Evolutionary conservation across 345 rosid genomes (phyloP).

Genomic region (Aquilaria sinensis): DNA sequence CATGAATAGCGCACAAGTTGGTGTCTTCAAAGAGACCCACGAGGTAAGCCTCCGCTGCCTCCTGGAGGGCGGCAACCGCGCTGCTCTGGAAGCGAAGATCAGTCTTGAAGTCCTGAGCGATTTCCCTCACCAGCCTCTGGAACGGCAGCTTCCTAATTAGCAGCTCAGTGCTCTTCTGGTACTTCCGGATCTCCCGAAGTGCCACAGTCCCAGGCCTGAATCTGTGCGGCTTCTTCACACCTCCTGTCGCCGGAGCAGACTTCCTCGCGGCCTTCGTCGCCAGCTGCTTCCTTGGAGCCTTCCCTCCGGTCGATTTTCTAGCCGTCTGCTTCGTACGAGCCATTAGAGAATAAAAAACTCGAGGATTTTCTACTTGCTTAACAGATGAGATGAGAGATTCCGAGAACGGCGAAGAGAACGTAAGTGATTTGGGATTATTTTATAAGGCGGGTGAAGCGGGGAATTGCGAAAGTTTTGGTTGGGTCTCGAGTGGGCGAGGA

Average conservation of each 20-base stretch:
- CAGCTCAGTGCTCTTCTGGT: constrained; percentile 51
- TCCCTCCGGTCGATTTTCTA: constrained; percentile 50
- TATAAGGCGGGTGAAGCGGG: background rate
- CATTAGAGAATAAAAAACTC: constrained; percentile 14
- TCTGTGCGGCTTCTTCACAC: constrained; percentile 55
- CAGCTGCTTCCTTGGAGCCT: constrained; percentile 49
- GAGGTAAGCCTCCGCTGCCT: constrained; percentile 48
- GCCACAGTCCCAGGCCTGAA: constrained; percentile 56
- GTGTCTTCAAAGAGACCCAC: constrained; percentile 52
- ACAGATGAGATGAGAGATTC: background rate
- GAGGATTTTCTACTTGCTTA: background rate
- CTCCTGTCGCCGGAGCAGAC: constrained; percentile 53
- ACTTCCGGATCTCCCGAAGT: constrained; percentile 43
- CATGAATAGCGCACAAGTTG: constrained; percentile 47
- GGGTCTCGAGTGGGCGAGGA: background rate
- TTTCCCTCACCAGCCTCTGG: constrained; percentile 51
- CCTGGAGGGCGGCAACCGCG: constrained; percentile 49
- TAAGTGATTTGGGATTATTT: background rate
- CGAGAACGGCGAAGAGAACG: background rate
- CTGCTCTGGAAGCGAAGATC: constrained; percentile 57
- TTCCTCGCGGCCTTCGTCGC: constrained; percentile 53
- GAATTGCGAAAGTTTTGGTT: constrained; percentile 10
- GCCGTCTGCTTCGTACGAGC: constrained; percentile 61
- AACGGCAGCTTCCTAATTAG: constrained; percentile 49
- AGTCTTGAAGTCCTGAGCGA: constrained; percentile 54